Conservation (phyloP, 2,329 filamentous ascomycete genomes). For the Diaporthe ampelina region DNA sequence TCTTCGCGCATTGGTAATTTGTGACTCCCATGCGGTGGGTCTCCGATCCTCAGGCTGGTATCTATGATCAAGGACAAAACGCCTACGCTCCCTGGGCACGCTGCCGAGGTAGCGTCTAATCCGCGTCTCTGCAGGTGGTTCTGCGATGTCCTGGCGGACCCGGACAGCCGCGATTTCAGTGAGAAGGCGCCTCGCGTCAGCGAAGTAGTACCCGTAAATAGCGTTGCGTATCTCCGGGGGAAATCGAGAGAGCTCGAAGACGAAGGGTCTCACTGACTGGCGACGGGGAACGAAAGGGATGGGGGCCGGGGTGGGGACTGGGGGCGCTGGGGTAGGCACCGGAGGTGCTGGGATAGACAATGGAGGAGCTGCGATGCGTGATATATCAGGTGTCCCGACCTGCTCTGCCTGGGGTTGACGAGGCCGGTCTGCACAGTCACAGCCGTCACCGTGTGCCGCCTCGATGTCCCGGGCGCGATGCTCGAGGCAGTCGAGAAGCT, state of each 20-base stretch:
- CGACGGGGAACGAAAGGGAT: not conserved
- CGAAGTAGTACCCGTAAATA: constrained; percentile 4
- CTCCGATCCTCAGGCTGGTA: not conserved
- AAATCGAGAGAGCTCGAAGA: not conserved
- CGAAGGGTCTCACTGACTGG: not conserved
- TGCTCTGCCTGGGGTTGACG: not conserved
- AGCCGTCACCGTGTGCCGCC: not conserved
- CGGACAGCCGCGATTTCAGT: not conserved
- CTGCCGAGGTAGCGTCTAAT: not conserved
- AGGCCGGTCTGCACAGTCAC: not conserved
- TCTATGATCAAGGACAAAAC: not conserved
- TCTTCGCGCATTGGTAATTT: too few relatives aligned
- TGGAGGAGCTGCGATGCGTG: not conserved
- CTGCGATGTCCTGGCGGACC: not conserved
- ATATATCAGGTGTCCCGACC: not conserved
- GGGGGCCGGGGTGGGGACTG: not conserved
- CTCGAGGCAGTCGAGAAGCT: not conserved
- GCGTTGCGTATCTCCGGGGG: not conserved
- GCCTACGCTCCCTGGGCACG: not conserved
- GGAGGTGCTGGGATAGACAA: not conserved
- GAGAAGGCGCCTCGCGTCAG: not conserved
- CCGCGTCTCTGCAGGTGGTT: not conserved
- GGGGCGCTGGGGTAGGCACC: too few relatives aligned
- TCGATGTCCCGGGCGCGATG: not conserved
- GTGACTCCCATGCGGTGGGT: not conserved